These are phyloP conservation scores for Delonix regia DNA, from an alignment of 306 rosid species.

Conservation along the genomic window DNA sequence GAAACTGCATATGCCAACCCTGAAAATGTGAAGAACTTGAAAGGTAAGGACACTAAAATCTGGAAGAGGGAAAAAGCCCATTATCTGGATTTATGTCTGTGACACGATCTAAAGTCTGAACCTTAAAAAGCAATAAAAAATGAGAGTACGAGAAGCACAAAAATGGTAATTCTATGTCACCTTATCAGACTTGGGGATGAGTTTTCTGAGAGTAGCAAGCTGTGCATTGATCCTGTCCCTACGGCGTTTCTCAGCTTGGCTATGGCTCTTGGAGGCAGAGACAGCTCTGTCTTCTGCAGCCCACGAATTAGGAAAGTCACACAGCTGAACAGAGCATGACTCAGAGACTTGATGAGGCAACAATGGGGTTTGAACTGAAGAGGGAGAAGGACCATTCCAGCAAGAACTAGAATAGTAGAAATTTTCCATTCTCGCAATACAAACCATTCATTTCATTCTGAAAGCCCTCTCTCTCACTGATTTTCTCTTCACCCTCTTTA, in stretches of 20 bases:
- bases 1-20: constrained; percentile 19
- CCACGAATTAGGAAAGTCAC: constrained; percentile 53
- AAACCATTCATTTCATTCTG: constrained; percentile 20
- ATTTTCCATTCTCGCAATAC: constrained; percentile 59
- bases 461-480: constrained; percentile 23
- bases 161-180: constrained; percentile 37
- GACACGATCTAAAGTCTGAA: constrained; percentile 13
- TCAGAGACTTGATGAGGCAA: constrained; percentile 46
- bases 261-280: constrained; percentile 85
- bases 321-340: constrained; percentile 51
- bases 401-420: constrained; percentile 38
- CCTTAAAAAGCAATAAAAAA: not conserved
- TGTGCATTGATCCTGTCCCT: constrained; percentile 94
- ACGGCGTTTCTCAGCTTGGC: constrained; percentile 94
- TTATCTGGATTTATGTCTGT: not conserved
- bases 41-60: constrained; percentile 1
- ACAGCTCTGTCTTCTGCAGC: constrained; percentile 64
- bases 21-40: not conserved
- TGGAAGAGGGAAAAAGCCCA: not conserved
- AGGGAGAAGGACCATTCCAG: constrained; percentile 41
- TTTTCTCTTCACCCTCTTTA: constrained; percentile 25
- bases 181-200: constrained; percentile 94
- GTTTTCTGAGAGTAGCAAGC: constrained; percentile 88
- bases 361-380: constrained; percentile 46
- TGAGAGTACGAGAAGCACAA: constrained; percentile 2